Conservation (phyloP, 169 alveolate species). For the Eimeria tenella region DNA sequence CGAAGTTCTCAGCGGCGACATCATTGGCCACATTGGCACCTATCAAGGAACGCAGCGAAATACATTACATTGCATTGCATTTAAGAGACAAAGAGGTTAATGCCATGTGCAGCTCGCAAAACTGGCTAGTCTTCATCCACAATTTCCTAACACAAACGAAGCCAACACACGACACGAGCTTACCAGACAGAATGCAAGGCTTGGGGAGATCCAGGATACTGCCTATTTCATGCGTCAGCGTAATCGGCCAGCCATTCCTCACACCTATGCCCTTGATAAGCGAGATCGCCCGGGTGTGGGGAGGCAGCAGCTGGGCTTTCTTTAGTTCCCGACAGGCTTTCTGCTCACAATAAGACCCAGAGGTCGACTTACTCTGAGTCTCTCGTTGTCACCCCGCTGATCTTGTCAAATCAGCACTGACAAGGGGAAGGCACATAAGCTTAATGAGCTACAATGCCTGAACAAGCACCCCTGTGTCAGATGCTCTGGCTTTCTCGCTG, state of each 20-base stretch:
- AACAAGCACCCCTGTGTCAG: too few relatives aligned
- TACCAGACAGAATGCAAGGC: conserved; percentile 71
- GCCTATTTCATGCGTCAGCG: conserved; percentile 65
- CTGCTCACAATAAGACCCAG: conserved; percentile 21
- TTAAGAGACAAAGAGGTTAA: neutral
- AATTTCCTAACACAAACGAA: neutral
- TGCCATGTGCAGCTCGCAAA: neutral
- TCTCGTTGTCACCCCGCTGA: too few relatives aligned
- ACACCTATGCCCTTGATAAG: conserved; percentile 75
- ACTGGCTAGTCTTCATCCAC: neutral
- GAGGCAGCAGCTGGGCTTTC: conserved; percentile 73
- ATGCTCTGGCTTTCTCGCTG: neutral
- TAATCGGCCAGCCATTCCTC: conserved; percentile 66
- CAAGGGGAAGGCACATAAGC: too few relatives aligned
- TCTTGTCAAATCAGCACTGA: too few relatives aligned
- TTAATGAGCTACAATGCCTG: too few relatives aligned
- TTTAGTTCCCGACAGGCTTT: conserved; percentile 67
- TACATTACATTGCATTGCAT: neutral
- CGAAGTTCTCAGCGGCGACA: conserved; percentile 94
- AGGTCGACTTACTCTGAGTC: too few relatives aligned
- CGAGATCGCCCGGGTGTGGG: conserved; percentile 75
- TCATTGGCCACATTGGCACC: conserved; percentile 95
- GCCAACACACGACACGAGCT: neutral
- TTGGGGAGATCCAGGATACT: conserved; percentile 59
- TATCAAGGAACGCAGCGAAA: conserved; percentile 75